A percentile compares a stretch with the other conserved stretches of the same genome.
Conservation (phyloP, 2,329 filamentous ascomycete genomes). For the Fusarium verrucosum region DNA sequence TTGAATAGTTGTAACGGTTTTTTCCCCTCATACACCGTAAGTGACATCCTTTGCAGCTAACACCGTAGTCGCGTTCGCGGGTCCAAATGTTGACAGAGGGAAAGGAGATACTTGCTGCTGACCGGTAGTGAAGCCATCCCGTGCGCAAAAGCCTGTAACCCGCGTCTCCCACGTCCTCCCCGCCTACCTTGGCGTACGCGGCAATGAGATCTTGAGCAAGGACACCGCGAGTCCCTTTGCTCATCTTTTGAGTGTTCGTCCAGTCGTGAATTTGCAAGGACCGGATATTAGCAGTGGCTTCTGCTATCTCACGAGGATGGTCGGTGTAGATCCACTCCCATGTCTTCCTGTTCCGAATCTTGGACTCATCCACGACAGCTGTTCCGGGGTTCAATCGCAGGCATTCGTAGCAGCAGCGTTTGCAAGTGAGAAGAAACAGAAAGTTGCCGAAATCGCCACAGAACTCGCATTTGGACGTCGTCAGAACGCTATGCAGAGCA, state of each 20-base stretch:
- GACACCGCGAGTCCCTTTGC: background rate
- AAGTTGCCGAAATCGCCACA: too few relatives aligned
- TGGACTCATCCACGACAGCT: background rate
- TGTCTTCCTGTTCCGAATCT: rapidly evolving
- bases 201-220: background rate
- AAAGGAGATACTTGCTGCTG: background rate
- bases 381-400: background rate
- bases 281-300: rapidly evolving
- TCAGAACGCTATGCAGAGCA: too few relatives aligned
- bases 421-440: too few relatives aligned
- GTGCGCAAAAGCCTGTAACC: rapidly evolving
- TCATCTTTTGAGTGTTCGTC: background rate
- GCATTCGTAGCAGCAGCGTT: background rate
- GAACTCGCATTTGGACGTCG: too few relatives aligned
- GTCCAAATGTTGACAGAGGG: background rate
- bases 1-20: background rate
- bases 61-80: background rate
- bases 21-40: rapidly evolving
- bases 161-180: rapidly evolving
- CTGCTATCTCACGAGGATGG: rapidly evolving
- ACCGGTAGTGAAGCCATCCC: background rate
- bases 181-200: rapidly evolving
- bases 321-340: rapidly evolving
- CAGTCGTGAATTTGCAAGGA: background rate
- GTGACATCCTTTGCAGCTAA: slow-evolving; percentile 3